Conservation (phyloP, 371 early-diverging fungal genomes). For the Mortierella sp. region DNA sequence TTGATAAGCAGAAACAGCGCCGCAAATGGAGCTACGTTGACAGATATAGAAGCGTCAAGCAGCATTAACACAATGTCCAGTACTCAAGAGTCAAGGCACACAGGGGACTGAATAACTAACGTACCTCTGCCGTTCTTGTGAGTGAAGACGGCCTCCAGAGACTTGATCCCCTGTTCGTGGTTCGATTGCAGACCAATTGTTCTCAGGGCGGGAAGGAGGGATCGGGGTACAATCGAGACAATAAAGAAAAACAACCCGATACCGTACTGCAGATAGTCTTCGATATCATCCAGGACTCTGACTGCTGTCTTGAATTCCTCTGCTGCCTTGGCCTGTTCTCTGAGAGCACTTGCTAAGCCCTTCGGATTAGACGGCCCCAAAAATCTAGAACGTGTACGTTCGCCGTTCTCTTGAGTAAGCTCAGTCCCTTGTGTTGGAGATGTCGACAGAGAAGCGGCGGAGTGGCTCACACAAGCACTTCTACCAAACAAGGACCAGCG, state of each 20-base stretch:
- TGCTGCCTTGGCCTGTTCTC: slow-evolving; percentile 39
- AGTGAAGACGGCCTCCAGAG: slow-evolving; percentile 42
- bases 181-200: slow-evolving; percentile 54
- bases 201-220: slow-evolving; percentile 48
- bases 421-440: slow-evolving; percentile 19
- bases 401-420: slow-evolving; percentile 3
- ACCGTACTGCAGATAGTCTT: slow-evolving; percentile 55
- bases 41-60: too few relatives aligned
- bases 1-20: slow-evolving; percentile 51
- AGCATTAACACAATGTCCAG: too few relatives aligned
- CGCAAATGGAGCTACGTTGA: slow-evolving; percentile 57
- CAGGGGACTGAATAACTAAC: not conserved
- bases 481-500: slow-evolving; percentile 52
- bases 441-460: slow-evolving; percentile 19
- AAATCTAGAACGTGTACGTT: slow-evolving; percentile 19
- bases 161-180: slow-evolving; percentile 49
- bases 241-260: slow-evolving; percentile 56
- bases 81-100: not conserved
- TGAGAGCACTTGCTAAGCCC: slow-evolving; percentile 37
- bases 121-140: slow-evolving; percentile 51
- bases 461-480: slow-evolving; percentile 24
- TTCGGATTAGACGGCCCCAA: slow-evolving; percentile 18
- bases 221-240: slow-evolving; percentile 53
- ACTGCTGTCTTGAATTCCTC: slow-evolving; percentile 48
- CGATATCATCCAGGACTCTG: slow-evolving; percentile 52